Evolutionary conservation across 1,284 basidiomycete species (phyloP), one percentile per base, ranked within the genome.

Genomic region (Peniophora sp.): DNA sequence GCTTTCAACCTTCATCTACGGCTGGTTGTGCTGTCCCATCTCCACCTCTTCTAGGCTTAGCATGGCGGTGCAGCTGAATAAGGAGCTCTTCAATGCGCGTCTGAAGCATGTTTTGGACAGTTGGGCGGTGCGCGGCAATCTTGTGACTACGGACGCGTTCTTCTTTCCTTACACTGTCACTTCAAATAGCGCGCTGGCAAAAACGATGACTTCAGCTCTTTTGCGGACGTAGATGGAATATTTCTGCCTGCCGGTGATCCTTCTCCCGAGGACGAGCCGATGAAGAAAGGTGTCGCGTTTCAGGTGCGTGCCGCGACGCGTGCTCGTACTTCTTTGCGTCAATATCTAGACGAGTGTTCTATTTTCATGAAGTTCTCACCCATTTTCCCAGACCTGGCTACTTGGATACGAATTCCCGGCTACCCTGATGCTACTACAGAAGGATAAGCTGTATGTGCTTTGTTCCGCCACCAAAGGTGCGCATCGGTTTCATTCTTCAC

Each of bases 391-490:
- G 92, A 93, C 92, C 59, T 97, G 92, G 89, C 75, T 98, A 9
- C 78, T 98, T 32, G 96, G 94, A 22, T 98, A 94, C 67, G 96
- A 98, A 67, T 98, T 98, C 63, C 95, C 95, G 0, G 93, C 92
- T 0, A 97, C 95, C 0, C 74, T 98, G 43, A 80, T 95, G 52
- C 69, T 96, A 34, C 88, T 98, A 58, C 78, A 86, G 58, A 84
- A 85, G 59, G 73, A 84, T 50, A 86, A 81, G 61, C 69, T 97
- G 25, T 77, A 74, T 25, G 88, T 97, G 52, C 72, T 97, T 39
- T 94, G 91, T 57, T 96, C 92, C 19, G 80, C 87, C 2, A 89
- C 87, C 27, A 97, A 98, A 79, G 90, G 93, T 93, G 51, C 55
- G 55, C 38, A 36, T 48, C 24, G 52, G 46, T 17, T 14, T 3